Base-by-base conservation (phyloP, 768 basidiomycete genomes). In the Lactarius evosmus region DNA sequence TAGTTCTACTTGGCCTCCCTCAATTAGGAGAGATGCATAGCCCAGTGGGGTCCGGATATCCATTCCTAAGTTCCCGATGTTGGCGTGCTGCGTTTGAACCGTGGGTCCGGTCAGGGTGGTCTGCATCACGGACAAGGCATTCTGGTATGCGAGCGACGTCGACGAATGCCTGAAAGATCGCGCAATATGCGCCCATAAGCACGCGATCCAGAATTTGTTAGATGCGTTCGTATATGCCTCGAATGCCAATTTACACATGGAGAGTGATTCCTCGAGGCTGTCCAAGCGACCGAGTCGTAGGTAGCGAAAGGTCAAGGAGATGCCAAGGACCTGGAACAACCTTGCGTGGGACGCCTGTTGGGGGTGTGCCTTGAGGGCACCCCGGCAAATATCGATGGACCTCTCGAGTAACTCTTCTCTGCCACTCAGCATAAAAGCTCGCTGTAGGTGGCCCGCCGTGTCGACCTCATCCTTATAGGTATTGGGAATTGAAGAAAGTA, bases 371-470 rank as follows among this genome's bases (percentile, higher is more conserved):
- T 44, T 22, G 12, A 61, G 32, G 41, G 34, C 40, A 33, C 25
- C 33, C n/a, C 59, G 38, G 30, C 60, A 54, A 7, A 61, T 33
- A n/a, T 54, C 32, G 40, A 61, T 61, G 4, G 60, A 44, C 22
- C 34, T 44, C 27, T 61, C 52, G 25, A 54, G 60, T 41, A 61
- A 34, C 6, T 54, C 16, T 8, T 34, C 40, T 19, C 30, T 41
- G 32, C 40, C 60, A 25, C 59, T 33, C 30, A 16, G 40, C 40
- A 33, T 6, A 30, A 53, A 60, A 22, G 38, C 59, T 7, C 33
- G 29, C 12, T 22, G 52, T 19, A 60, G 22, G 30, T 33, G 22
- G 4, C 8, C 27, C 14, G 52, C 32, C 16, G 54, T 27, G 22
- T 34, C 11, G 11, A 27, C 29, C 19, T 25, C 22, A 5, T 34